A percentile compares a stretch with the other conserved stretches of the same genome.
Conservation (phyloP, 176 grass and related monocot genomes). For the Carex parvula region DNA sequence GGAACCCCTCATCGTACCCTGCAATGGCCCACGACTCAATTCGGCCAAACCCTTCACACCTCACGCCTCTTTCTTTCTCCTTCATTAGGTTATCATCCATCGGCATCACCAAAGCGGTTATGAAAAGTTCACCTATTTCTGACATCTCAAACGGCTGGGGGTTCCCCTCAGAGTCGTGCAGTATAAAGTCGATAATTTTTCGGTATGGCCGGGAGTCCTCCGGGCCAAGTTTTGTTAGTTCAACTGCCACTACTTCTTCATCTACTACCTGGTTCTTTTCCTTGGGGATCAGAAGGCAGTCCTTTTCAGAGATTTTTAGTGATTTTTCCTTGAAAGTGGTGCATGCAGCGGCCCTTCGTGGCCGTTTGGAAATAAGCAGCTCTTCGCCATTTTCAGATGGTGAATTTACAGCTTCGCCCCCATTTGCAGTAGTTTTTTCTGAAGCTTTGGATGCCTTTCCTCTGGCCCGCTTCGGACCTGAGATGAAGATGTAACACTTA, state of each 20-base stretch:
- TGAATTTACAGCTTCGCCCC: neutral
- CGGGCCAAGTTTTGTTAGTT: constrained; percentile 66
- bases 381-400: constrained; percentile 35
- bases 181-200: constrained; percentile 79
- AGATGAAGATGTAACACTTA: neutral
- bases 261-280: constrained; percentile 58
- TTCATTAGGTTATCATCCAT: constrained; percentile 83
- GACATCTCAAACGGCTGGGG: constrained; percentile 96
- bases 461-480: constrained; percentile 23
- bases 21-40: constrained; percentile 94
- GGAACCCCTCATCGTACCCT: constrained; percentile 92
- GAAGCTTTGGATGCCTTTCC: neutral
- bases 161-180: constrained; percentile 87
- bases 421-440: constrained; percentile 14
- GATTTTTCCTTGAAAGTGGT: constrained; percentile 83
- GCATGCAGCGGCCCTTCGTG: constrained; percentile 70
- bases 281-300: constrained; percentile 54
- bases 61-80: constrained; percentile 79
- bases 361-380: constrained; percentile 39
- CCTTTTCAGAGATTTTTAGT: constrained; percentile 54
- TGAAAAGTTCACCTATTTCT: constrained; percentile 91
- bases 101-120: constrained; percentile 93
- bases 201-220: constrained; percentile 70
- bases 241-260: constrained; percentile 78
- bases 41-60: constrained; percentile 93